Percentiles rank a stretch among this genome's conserved stretches.
Evolutionary conservation across 2,329 filamentous ascomycete genomes (phyloP).

Genomic region (Aspergillus neotritici): DNA sequence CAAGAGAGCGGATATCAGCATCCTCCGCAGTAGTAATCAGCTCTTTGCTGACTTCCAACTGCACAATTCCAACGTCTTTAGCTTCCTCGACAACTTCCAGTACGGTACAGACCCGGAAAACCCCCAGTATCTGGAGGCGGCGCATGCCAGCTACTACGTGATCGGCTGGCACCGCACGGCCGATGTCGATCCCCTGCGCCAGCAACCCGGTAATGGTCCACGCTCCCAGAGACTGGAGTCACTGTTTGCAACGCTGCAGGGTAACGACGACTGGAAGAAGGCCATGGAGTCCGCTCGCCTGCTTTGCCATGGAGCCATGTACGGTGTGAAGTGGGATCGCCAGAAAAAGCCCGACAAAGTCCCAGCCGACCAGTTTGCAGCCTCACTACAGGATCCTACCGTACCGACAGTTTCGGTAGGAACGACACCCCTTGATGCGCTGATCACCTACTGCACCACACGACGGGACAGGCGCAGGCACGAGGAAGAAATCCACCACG

Average conservation of each 20-base stretch:
- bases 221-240: constrained; percentile 8
- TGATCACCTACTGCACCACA: constrained; percentile 27
- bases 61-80: constrained; percentile 42
- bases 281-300: constrained; percentile 3
- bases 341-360: constrained; percentile 18
- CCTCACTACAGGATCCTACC: not conserved
- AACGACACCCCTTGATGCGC: constrained; percentile 36
- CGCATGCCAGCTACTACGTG: constrained; percentile 35
- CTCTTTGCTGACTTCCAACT: constrained; percentile 41
- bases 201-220: not conserved
- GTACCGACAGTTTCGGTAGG: constrained; percentile 24
- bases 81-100: constrained; percentile 37
- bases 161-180: constrained; percentile 37
- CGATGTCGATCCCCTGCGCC: not conserved
- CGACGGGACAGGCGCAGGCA: too few relatives aligned
- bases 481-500: too few relatives aligned
- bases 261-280: not conserved
- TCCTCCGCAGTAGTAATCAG: constrained; percentile 25
- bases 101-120: constrained; percentile 17
- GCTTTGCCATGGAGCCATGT: constrained; percentile 36
- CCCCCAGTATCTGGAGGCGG: constrained; percentile 8
- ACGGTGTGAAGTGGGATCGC: constrained; percentile 34
- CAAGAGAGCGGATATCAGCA: not conserved
- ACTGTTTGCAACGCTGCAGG: not conserved
- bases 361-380: constrained; percentile 25